These are phyloP conservation scores for Botrytis hyacinthi DNA, from an alignment of 2,329 filamentous ascomycete genomes.

Conservation along the genomic window DNA sequence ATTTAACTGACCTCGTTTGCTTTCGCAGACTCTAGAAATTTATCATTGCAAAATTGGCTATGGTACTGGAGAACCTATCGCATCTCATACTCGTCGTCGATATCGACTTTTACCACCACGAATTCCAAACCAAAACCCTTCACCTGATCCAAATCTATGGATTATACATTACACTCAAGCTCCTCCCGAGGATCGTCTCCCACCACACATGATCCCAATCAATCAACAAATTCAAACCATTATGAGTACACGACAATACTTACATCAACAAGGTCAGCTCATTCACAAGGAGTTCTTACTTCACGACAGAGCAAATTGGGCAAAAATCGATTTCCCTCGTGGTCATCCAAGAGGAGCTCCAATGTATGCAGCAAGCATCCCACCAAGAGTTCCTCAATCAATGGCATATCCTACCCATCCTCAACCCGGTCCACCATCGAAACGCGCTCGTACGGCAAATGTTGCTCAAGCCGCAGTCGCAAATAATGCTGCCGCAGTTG, in stretches of 20 bases:
- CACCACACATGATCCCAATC: slow-evolving; percentile 63
- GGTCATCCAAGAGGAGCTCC: slow-evolving; percentile 43
- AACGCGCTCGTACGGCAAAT: slow-evolving; percentile 44
- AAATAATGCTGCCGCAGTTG: slow-evolving; percentile 23
- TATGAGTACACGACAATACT: slow-evolving; percentile 62
- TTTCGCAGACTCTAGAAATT: slow-evolving; percentile 75
- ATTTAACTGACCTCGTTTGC: slow-evolving; percentile 23
- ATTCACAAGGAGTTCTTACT: slow-evolving; percentile 93
- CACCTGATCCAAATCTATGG: slow-evolving; percentile 80
- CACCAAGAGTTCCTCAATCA: slow-evolving; percentile 45
- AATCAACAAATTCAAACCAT: slow-evolving; percentile 59
- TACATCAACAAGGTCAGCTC: slow-evolving; percentile 74
- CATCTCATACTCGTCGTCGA: slow-evolving; percentile 76
- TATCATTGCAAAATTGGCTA: slow-evolving; percentile 81
- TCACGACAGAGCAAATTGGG: slow-evolving; percentile 86
- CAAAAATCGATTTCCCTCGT: slow-evolving; percentile 70
- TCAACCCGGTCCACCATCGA: slow-evolving; percentile 50
- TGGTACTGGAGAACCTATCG: slow-evolving; percentile 69
- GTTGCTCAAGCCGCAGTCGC: slow-evolving; percentile 23
- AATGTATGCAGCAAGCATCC: slow-evolving; percentile 34
- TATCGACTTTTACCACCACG: slow-evolving; percentile 79
- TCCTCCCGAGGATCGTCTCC: slow-evolving; percentile 70
- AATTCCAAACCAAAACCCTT: slow-evolving; percentile 65
- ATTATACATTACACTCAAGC: slow-evolving; percentile 85
- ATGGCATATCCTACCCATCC: slow-evolving; percentile 61